A percentile compares a stretch with the other conserved stretches of the same genome.
Evolutionary conservation across 768 basidiomycete species (phyloP).

Genomic region (Suillus alpinus): DNA sequence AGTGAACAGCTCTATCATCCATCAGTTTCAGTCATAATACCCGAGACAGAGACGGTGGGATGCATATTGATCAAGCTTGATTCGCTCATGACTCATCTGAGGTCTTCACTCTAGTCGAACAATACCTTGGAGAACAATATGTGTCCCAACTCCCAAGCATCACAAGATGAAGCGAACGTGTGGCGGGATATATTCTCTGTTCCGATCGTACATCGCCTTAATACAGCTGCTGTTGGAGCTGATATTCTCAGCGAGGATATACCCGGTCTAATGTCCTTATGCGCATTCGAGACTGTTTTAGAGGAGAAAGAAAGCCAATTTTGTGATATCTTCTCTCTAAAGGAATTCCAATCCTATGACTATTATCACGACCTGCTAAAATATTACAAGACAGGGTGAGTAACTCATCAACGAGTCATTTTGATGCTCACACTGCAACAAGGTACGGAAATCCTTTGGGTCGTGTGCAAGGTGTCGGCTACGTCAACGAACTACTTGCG

Average conservation of each 20-base stretch:
- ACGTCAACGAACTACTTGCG: slow-evolving; percentile 85
- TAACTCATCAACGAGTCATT: not conserved
- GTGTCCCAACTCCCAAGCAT: slow-evolving; percentile 56
- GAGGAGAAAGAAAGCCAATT: slow-evolving; percentile 54
- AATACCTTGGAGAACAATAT: slow-evolving; percentile 65
- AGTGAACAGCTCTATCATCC: slow-evolving; percentile 46
- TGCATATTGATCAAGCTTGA: not conserved
- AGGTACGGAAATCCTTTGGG: slow-evolving; percentile 72
- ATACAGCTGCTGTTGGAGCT: slow-evolving; percentile 59
- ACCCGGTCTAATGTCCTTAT: slow-evolving; percentile 63
- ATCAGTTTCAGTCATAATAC: slow-evolving; percentile 51
- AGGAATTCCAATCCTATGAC: slow-evolving; percentile 67
- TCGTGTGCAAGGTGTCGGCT: slow-evolving; percentile 81
- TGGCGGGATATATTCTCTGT: slow-evolving; percentile 60
- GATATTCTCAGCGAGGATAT: slow-evolving; percentile 54
- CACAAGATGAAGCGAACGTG: slow-evolving; percentile 40
- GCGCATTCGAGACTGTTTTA: slow-evolving; percentile 77
- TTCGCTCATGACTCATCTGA: not conserved
- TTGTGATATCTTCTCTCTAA: slow-evolving; percentile 64
- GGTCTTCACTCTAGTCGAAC: slow-evolving; percentile 40
- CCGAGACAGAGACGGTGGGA: slow-evolving; percentile 44
- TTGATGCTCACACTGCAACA: slow-evolving; percentile 2
- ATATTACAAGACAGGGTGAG: slow-evolving; percentile 75
- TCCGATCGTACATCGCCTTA: slow-evolving; percentile 57
- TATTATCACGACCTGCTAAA: slow-evolving; percentile 74